phyloP scores from a whole-genome alignment of 805 yeast species.

The Myxozyma mucilagina region DNA sequence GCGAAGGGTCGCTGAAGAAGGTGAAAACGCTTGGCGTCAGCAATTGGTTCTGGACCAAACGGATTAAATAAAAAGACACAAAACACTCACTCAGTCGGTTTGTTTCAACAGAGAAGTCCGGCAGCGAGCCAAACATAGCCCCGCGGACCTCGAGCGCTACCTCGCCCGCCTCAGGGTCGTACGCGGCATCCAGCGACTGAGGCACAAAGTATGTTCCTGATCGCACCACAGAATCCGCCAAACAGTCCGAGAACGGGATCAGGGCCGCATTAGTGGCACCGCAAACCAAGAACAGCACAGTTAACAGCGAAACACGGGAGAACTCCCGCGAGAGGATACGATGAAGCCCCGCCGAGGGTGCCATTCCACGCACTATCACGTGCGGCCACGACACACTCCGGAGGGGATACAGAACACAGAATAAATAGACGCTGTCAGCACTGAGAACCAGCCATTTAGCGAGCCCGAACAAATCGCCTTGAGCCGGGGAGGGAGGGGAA shows the following conservation, averaged over 20 bases:
- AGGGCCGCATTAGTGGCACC: constrained; percentile 13
- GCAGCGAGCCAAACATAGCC: constrained; percentile 23
- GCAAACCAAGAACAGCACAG: not conserved
- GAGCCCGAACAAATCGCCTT: not conserved
- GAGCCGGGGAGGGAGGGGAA: not conserved
- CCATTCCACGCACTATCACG: too few relatives aligned
- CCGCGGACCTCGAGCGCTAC: constrained; percentile 21
- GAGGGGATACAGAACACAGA: not conserved
- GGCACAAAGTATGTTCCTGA: constrained; percentile 28
- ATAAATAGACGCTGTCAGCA: not conserved
- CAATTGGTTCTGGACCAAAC: not conserved
- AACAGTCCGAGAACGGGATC: constrained; percentile 19
- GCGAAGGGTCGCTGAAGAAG: constrained; percentile 34
- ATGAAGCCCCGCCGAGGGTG: too few relatives aligned
- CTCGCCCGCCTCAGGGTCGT: constrained; percentile 12
- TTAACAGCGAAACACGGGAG: too few relatives aligned
- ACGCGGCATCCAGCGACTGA: constrained; percentile 19
- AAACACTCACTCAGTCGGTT: constrained; percentile 26
- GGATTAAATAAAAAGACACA: not conserved
- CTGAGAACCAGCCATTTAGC: not conserved
- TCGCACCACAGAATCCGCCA: constrained; percentile 7
- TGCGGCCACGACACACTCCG: not conserved
- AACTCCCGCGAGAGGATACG: too few relatives aligned
- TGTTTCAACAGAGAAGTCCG: constrained; percentile 21
- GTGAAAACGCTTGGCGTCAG: not conserved